phyloP scores from a whole-genome alignment of 768 basidiomycete genomes.

The Butyriboletus loyo region DNA sequence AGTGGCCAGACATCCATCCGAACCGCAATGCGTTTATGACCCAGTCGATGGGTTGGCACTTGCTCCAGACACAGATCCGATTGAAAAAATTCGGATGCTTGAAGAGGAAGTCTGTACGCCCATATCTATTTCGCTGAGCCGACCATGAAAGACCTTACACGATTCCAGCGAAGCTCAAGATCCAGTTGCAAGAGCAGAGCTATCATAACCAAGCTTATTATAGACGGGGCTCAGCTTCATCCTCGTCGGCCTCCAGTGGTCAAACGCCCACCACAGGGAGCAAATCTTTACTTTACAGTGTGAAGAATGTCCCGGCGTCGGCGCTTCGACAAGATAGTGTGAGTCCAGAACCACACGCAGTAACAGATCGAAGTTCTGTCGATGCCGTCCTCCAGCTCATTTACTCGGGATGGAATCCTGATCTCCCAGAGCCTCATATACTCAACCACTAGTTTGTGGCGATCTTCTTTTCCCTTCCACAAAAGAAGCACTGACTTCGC shows the following conservation, averaged over 20 bases:
- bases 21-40: conserved; percentile 84
- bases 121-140: not conserved
- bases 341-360: conserved; percentile 49
- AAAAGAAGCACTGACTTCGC: conserved; percentile 7
- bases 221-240: conserved; percentile 21
- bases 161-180: conserved; percentile 57
- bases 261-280: conserved; percentile 7
- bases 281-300: conserved; percentile 1
- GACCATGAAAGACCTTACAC: conserved; percentile 9
- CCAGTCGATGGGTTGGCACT: conserved; percentile 79
- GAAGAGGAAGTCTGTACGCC: conserved; percentile 73
- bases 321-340: conserved; percentile 41
- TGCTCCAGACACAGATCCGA: conserved; percentile 74
- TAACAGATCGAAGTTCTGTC: conserved; percentile 37
- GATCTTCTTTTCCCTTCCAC: conserved; percentile 6
- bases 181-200: conserved; percentile 55
- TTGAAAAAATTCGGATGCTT: conserved; percentile 71
- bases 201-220: conserved; percentile 15
- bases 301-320: conserved; percentile 1
- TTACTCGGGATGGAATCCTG: conserved; percentile 81
- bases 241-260: conserved; percentile 20
- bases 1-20: conserved; percentile 66
- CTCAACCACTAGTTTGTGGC: conserved; percentile 72
- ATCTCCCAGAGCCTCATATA: conserved; percentile 71
- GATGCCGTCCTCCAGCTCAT: conserved; percentile 65